These are phyloP conservation scores for Purpureocillium takamizusanense DNA, from an alignment of 2,329 filamentous ascomycete species.

Conservation along the genomic window DNA sequence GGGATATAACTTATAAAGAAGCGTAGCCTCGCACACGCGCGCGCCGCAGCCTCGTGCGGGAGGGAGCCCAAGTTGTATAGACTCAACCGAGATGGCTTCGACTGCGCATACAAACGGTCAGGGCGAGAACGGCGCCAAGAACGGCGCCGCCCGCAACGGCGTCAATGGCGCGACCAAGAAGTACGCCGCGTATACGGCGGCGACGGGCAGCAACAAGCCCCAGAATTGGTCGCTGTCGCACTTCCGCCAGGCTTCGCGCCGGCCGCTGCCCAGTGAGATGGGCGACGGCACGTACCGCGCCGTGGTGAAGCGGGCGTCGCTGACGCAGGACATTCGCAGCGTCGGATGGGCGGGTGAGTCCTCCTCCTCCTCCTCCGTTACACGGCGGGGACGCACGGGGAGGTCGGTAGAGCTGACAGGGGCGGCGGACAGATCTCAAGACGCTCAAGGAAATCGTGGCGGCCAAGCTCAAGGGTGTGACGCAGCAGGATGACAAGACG, in stretches of 20 bases:
- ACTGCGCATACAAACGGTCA: neutral
- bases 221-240: constrained; percentile 16
- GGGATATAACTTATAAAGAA: too few species aligned
- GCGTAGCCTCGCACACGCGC: too few species aligned
- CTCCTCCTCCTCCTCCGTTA: too few species aligned
- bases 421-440: constrained; percentile 42
- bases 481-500: constrained; percentile 63
- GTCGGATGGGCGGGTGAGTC: constrained; percentile 38
- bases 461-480: constrained; percentile 52
- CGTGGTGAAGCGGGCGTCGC: constrained; percentile 36
- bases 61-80: too few species aligned
- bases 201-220: constrained; percentile 1
- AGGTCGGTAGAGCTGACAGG: too few species aligned
- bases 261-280: constrained; percentile 54
- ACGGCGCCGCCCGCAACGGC: constrained; percentile 11
- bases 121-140: neutral
- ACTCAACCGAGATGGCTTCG: constrained; percentile 1
- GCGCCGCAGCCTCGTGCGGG: too few species aligned
- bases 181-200: neutral
- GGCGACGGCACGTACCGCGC: constrained; percentile 52
- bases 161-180: constrained; percentile 7
- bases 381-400: too few species aligned
- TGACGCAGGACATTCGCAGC: constrained; percentile 48
- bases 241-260: constrained; percentile 37
- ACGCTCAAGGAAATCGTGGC: constrained; percentile 54